Base-by-base conservation (phyloP, 2,329 filamentous ascomycete species). In the Truncatella angustata region DNA sequence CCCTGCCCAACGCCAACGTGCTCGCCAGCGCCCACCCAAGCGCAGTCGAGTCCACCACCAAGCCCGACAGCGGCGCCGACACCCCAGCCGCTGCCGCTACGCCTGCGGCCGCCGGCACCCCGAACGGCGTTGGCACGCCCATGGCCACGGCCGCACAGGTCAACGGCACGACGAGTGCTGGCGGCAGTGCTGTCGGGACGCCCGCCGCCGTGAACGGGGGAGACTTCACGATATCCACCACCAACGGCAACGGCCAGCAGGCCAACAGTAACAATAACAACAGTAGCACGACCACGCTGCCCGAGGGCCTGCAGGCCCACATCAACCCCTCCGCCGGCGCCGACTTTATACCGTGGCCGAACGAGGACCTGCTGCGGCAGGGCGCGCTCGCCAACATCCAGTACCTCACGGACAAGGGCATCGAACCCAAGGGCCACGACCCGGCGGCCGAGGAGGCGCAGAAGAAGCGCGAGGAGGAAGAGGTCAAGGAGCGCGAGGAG, bases 271-370 rank as follows among this genome's bases (percentile, higher is more conserved):
- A n/a, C n/a, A n/a, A n/a, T n/a, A n/a, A n/a, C n/a, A n/a, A n/a
- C n/a, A n/a, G n/a, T n/a, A n/a, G n/a, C n/a, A n/a, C n/a, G n/a
- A n/a, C 74, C 1, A 71, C 66, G 4, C 72, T 84, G 1, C 81
- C 81, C 1, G 71, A 76, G 28, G 68, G 72, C 49, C 70, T 81
- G 54, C 72, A 69, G 48, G 71, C 73, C 49, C 77, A 75, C 58
- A 65, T 83, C 42, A 84, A 87, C 61, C 80, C 82, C 0, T 68
- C 78, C 16, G 76, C 77, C 7, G 77, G 79, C 9, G 73, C 79
- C 34, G 64, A 74, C n/a, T 95, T 91, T 72, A 78, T 84, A 43
- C 90, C 90, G 1, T 95, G 90, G 90, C 90, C 90, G 0, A 76
- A 75, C 24, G 84, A 90, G 56, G 82, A 86, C 28, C 80, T 84